Evolutionary conservation across 2,329 filamentous ascomycete species (phyloP).

Genomic region (Aspergillus sp.): DNA sequence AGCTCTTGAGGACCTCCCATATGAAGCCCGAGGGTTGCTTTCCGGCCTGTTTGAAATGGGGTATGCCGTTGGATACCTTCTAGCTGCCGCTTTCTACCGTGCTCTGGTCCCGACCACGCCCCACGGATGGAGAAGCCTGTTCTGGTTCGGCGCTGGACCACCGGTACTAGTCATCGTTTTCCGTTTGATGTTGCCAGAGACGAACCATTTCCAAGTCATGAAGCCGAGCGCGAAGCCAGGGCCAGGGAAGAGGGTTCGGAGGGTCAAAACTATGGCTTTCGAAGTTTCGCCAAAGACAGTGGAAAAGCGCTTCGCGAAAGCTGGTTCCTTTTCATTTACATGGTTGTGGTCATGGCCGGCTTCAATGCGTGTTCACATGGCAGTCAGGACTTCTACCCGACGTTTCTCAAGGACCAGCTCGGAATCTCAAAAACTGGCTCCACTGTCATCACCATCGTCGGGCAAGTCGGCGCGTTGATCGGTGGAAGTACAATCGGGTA

Average conservation of each 20-base stretch:
- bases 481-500: constrained; percentile 29
- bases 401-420: constrained; percentile 31
- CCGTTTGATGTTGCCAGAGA: constrained; percentile 66
- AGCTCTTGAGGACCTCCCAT: constrained; percentile 31
- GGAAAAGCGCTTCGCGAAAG: constrained; percentile 17
- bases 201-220: constrained; percentile 49
- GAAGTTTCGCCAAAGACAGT: constrained; percentile 10
- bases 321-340: constrained; percentile 29
- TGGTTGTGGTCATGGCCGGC: constrained; percentile 26
- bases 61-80: constrained; percentile 25
- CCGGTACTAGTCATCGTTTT: constrained; percentile 51
- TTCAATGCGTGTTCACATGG: constrained; percentile 30
- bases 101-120: constrained; percentile 25
- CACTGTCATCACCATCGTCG: constrained; percentile 27
- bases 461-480: constrained; percentile 25
- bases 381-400: constrained; percentile 33
- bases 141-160: constrained; percentile 30
- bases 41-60: constrained; percentile 28
- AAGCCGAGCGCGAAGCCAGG: constrained; percentile 12
- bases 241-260: constrained; percentile 2
- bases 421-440: constrained; percentile 17
- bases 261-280: constrained; percentile 4
- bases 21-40: constrained; percentile 30
- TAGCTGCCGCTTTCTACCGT: constrained; percentile 26
- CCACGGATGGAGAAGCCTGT: constrained; percentile 27